Percentiles rank a stretch among this genome's conserved stretches.
phyloP scores from a whole-genome alignment of 2,329 filamentous ascomycete genomes.

The Trichoderma sp. region DNA sequence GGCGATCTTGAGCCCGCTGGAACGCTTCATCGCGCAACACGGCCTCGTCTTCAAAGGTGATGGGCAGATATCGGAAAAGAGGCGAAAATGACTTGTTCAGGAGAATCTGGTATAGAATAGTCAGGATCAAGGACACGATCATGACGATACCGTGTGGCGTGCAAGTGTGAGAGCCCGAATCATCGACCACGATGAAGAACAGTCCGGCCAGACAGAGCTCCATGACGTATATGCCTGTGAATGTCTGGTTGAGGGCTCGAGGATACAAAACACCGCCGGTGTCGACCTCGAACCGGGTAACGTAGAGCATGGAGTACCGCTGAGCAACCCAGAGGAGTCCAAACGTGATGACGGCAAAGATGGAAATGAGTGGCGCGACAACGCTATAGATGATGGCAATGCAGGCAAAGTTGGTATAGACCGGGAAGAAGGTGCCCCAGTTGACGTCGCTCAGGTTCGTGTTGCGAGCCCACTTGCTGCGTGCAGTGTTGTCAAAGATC shows the following conservation, averaged over 20 bases:
- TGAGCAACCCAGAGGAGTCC: conserved; percentile 90
- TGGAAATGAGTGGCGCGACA: conserved; percentile 83
- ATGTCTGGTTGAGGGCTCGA: conserved; percentile 90
- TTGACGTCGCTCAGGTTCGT: conserved; percentile 74
- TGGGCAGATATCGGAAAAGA: conserved; percentile 84
- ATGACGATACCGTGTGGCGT: conserved; percentile 80
- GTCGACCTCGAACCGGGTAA: conserved; percentile 85
- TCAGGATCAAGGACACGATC: conserved; percentile 73
- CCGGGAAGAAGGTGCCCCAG: conserved; percentile 93
- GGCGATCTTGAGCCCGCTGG: conserved; percentile 71
- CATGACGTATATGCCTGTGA: conserved; percentile 93
- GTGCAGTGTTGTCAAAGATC: conserved; percentile 78
- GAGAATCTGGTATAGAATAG: conserved; percentile 74
- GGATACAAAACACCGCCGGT: conserved; percentile 93
- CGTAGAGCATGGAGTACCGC: conserved; percentile 95
- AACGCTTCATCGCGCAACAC: conserved; percentile 90
- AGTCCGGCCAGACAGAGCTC: conserved; percentile 86
- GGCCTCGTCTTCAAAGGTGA: conserved; percentile 94
- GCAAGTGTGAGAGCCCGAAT: conserved; percentile 58
- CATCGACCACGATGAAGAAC: conserved; percentile 75
- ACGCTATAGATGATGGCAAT: conserved; percentile 89
- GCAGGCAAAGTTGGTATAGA: conserved; percentile 95
- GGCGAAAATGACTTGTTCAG: conserved; percentile 84
- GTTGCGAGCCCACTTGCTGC: conserved; percentile 83
- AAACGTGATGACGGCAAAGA: conserved; percentile 94